Evolutionary conservation across 257 asterid genomes (phyloP).

Genomic region (Solanum arcanum): DNA sequence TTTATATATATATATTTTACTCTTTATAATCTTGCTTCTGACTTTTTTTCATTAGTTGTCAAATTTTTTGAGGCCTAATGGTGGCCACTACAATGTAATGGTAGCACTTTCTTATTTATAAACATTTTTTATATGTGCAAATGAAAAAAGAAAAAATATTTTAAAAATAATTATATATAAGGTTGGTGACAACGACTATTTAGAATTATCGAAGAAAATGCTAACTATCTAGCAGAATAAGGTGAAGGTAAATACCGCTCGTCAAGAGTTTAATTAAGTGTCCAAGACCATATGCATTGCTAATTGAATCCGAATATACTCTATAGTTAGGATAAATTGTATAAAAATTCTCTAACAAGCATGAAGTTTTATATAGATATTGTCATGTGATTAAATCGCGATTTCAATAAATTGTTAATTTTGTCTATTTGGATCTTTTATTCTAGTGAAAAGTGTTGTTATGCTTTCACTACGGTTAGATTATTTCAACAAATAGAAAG

Average conservation of each 20-base stretch:
- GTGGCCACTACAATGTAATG: background rate
- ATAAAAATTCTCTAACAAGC: background rate
- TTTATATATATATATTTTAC: background rate
- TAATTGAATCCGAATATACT: too few relatives aligned
- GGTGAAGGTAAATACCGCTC: accelerated
- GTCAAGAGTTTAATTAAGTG: background rate
- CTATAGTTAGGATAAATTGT: background rate
- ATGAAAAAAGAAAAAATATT: background rate
- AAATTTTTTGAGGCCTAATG: background rate
- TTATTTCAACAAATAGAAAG: background rate
- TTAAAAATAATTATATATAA: too few relatives aligned
- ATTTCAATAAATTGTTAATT: too few relatives aligned
- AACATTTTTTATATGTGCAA: background rate
- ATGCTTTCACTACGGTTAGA: background rate
- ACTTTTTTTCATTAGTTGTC: background rate
- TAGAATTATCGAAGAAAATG: background rate
- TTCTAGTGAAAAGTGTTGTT: background rate
- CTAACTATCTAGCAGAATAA: too few relatives aligned
- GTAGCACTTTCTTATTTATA: background rate
- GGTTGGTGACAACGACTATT: background rate
- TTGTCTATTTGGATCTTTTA: background rate
- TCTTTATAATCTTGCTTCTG: background rate
- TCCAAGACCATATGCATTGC: accelerated
- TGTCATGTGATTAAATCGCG: background rate
- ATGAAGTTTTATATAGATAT: too few relatives aligned